Conservation (phyloP, 2,329 filamentous ascomycete genomes). For the Ophiostoma tasmaniense region DNA sequence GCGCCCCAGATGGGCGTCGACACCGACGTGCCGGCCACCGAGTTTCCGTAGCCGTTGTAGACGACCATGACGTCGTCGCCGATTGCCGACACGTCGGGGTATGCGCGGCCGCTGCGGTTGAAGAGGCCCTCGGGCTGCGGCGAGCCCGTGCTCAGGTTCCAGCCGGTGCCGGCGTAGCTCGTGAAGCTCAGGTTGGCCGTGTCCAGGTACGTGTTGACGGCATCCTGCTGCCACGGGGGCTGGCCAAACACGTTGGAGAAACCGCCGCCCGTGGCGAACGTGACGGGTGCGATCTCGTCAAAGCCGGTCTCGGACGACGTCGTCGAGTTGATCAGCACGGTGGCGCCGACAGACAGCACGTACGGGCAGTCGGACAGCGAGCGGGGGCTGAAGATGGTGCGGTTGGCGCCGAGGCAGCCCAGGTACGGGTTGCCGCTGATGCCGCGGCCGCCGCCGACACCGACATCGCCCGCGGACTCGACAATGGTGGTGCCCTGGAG, state of each 20-base stretch:
- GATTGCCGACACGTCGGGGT: constrained; percentile 25
- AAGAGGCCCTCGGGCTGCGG: constrained; percentile 18
- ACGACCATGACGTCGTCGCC: constrained; percentile 25
- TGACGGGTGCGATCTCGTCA: constrained; percentile 19
- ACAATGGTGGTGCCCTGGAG: constrained; percentile 41
- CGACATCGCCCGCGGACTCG: constrained; percentile 40
- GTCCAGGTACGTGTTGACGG: constrained; percentile 34
- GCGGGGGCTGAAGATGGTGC: constrained; percentile 22
- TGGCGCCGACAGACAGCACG: constrained; percentile 44
- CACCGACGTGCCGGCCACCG: constrained; percentile 43
- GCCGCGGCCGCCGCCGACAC: constrained; percentile 33
- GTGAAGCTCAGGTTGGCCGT: constrained; percentile 19
- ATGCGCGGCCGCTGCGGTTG: constrained; percentile 23
- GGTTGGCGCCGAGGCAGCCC: constrained; percentile 31
- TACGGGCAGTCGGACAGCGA: constrained; percentile 34
- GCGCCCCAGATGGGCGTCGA: constrained; percentile 50
- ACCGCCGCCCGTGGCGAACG: constrained; percentile 34
- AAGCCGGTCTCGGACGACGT: not conserved
- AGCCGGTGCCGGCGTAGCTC: constrained; percentile 21
- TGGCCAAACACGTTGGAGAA: constrained; percentile 39
- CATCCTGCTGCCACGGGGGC: constrained; percentile 35
- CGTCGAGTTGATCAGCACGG: constrained; percentile 30
- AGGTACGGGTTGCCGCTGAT: constrained; percentile 17
- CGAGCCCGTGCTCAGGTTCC: constrained; percentile 15
- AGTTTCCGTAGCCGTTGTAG: constrained; percentile 27